Base-by-base conservation (phyloP, 257 asterid genomes). In the Jacaranda copaia region DNA sequence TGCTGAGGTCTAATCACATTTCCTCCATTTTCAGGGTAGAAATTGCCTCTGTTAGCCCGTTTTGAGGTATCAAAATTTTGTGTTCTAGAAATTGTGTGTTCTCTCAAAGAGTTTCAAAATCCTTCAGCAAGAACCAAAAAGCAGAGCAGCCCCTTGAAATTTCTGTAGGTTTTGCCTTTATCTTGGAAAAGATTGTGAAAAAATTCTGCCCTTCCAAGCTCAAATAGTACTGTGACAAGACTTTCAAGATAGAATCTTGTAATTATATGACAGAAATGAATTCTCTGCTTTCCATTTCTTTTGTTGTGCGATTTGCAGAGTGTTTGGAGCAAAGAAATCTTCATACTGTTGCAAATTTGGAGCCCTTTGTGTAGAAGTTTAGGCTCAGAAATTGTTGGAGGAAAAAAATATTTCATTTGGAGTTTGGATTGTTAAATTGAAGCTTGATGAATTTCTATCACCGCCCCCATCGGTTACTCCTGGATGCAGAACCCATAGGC, bases 241-340 rank as follows among this genome's bases (percentile, higher is more conserved):
- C 32, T 16, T 40, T 39, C 5, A 55, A 53, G 35, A 25, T 7
- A 49, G 16, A 70, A 57, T 40, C 36, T 63, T 46, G 76, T 78
- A 60, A 76, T 64, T 51, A 48, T 25, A 71, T 79, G 66, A 68
- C 51, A 20, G 70, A 75, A 64, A 88, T 88, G 91, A 81, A 82
- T 46, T 59, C 75, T 84, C 75, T 82, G 38, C 72, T 83, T 52
- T 79, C 89, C 52, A 60, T 78, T 67, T 89, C 89, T 19, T 85
- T 89, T 66, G 86, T 85, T 43, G 93, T 89, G 18, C 87, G 90
- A 79, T 85, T 74, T 78, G 18, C 53, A 64, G 19, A 36, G 71
- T 10, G 8, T 73, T 70, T 57, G 68, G 74, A 53, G 62, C 38
- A 59, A 18, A 70, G 25, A 74, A 69, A 58, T 42, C 43, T 72